Base-by-base conservation (phyloP, 1,139 yeast species). In the Meyerozyma guilliermondii region DNA sequence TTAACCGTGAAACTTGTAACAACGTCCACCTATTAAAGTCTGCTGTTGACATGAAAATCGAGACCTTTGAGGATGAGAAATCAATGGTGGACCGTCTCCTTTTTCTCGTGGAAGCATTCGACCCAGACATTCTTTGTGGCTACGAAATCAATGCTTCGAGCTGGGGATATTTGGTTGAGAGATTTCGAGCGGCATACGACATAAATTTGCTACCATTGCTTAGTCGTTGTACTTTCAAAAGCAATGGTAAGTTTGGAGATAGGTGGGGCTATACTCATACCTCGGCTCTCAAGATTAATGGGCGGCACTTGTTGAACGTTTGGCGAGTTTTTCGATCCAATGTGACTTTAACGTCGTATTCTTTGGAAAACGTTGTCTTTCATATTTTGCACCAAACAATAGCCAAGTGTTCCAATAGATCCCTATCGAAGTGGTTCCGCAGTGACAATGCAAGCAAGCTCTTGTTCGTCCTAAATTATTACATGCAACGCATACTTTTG, bases 81-180 rank as follows among this genome's bases (percentile, higher is more conserved):
- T 78, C 70, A 5, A 68, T 86, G 77, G 56, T 89, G 3, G 65
- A 71, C 7, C 71, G 71, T 7, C 63, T 91, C 7, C 62, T 81
- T 0, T 67, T 72, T 1, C 47, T 84, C n/a, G 81, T 87, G 0
- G 73, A 80, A 23, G 51, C 66, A 3, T 71, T 80, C 42, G 98
- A 92, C 55, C 98, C 98, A 0, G 98, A 92, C 58, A 79, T 92
- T 33, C 57, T 94, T 7, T 74, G 88, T 0, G 98, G 98, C 0
- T 92, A 77, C 58, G 98, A 92, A 55, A 74, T 88, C 8, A 87
- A 88, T 53, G 67, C 83, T 1, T 55, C 76, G 1, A 87, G 97
- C 0, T 91, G 98, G 97, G 98, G 98, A 0, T 92, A 87, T 54
- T 44, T 91, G 0, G 71, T 87, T 33, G 95, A 87, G 46, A 62